Base-by-base conservation (phyloP, 73 alveolate species). In the Paramecium sexaurelia region DNA sequence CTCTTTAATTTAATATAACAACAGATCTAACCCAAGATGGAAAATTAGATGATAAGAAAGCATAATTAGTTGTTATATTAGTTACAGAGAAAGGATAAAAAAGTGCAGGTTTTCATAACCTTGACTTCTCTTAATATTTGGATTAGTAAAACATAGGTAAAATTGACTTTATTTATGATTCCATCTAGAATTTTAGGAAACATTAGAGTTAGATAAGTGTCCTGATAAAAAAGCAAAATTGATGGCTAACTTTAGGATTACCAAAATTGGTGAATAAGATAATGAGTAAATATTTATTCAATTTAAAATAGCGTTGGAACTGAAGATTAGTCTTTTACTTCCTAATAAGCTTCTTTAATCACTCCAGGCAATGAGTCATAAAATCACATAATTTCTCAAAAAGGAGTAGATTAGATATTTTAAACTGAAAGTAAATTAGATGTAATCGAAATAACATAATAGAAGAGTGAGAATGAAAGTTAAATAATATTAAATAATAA, bases 201-300 rank as follows among this genome's bases (percentile, higher is more conserved):
- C 17, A 29, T 36, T 71, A 19, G 35, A 15, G 32, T 71, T 71
- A 36, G 86, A 71, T 37, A 71, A 71, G 56, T 71, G 86, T 71
- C 86, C 86, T 15, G 86, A 71, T 71, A 71, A 71, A 36, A 71
- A 71, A 27, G 86, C 86, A 27, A 71, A 71, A 71, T 29, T 61
- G 17, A 22, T 26, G 24, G 47, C n/a, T 61, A 61, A 32, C 43
- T 61, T 61, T 32, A 61, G 26, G 83, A 61, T 61, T 15, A 29
- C 83, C 11, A 29, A 11, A 61, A 26, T 61, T 15, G 83, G 45
- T 61, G 39, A 61, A 5, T n/a, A 26, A 11, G 83, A 61, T 5
- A 61, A 61, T 26, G 83, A 61, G 83, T 61, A 61, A 11, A 47
- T 4, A 15, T 56, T 13, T 10, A 61, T 32, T 22, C 24, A 29